Conservation (phyloP, 495 filamentous ascomycete species). For the Penicillium goetzii region DNA sequence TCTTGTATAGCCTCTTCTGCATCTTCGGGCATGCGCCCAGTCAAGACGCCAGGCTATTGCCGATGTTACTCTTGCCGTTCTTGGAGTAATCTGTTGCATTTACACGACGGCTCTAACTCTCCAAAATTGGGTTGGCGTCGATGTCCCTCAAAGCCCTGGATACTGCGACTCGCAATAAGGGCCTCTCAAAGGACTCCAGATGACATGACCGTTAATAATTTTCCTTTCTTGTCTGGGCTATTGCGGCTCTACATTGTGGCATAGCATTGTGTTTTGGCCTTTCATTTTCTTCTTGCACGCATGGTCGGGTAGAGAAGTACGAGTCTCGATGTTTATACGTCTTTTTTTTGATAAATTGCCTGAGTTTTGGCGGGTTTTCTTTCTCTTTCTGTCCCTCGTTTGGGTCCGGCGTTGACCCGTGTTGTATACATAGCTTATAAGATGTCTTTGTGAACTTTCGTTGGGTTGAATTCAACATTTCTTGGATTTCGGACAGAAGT, state of each 20-base stretch:
- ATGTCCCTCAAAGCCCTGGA: conserved; percentile 49
- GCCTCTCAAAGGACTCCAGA: background rate
- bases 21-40: conserved; percentile 76
- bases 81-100: conserved; percentile 82
- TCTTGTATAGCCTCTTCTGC: conserved; percentile 75
- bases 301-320: conserved; percentile 13
- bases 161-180: conserved; percentile 59
- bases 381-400: background rate
- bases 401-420: conserved; percentile 8
- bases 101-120: conserved; percentile 89
- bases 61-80: conserved; percentile 74
- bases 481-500: background rate
- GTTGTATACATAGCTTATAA: conserved; percentile 23
- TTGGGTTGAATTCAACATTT: background rate
- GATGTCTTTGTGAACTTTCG: background rate
- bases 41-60: conserved; percentile 62
- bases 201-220: conserved; percentile 2
- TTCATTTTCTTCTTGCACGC: conserved; percentile 14
- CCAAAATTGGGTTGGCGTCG: conserved; percentile 72
- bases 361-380: conserved; percentile 4
- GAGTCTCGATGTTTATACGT: conserved; percentile 15
- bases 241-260: conserved; percentile 22
- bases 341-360: conserved; percentile 14
- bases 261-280: conserved; percentile 18
- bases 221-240: conserved; percentile 13